Evolutionary conservation across 2,329 filamentous ascomycete species (phyloP).

Genomic region (Fusarium domesticum): DNA sequence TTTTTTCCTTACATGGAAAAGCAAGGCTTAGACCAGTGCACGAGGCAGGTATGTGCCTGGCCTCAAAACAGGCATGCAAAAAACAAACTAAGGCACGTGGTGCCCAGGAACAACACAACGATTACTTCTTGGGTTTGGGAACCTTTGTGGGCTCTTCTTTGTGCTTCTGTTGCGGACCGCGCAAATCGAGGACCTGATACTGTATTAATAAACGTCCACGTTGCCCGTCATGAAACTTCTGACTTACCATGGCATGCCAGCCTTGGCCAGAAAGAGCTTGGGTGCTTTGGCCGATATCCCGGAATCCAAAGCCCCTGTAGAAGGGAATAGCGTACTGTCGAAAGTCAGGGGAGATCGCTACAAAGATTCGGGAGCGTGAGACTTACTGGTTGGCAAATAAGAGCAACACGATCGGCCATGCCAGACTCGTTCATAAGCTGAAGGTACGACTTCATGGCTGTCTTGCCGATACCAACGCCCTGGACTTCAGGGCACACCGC

Average conservation of each 20-base stretch:
- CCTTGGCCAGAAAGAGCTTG: conserved; percentile 73
- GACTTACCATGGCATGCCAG: conserved; percentile 76
- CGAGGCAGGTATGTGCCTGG: conserved; percentile 6
- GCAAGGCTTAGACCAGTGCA: conserved; percentile 8
- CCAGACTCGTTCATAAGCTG: conserved; percentile 70
- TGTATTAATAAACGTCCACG: conserved; percentile 1
- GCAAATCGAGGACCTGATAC: conserved; percentile 24
- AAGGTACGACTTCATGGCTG: conserved; percentile 72
- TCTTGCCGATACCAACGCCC: conserved; percentile 67
- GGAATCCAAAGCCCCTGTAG: conserved; percentile 75
- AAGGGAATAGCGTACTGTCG: conserved; percentile 63
- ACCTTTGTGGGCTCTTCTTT: conserved; percentile 26
- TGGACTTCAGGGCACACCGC: conserved; percentile 76
- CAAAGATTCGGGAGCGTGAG: too few relatives aligned
- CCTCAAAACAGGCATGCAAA: conserved; percentile 1
- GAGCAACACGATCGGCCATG: conserved; percentile 67
- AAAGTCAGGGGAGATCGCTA: conserved; percentile 1
- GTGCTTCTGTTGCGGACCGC: conserved; percentile 24
- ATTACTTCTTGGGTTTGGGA: conserved; percentile 9
- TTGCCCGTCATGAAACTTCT: not conserved
- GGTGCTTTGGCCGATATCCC: conserved; percentile 63
- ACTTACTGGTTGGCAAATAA: conserved; percentile 71
- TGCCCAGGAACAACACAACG: not conserved
- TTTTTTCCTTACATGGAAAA: not conserved
- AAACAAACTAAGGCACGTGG: not conserved